Evolutionary conservation across 2,329 filamentous ascomycete genomes (phyloP), one percentile per base, ranked within the genome.

Genomic region (Pseudohalonectria lignicola): DNA sequence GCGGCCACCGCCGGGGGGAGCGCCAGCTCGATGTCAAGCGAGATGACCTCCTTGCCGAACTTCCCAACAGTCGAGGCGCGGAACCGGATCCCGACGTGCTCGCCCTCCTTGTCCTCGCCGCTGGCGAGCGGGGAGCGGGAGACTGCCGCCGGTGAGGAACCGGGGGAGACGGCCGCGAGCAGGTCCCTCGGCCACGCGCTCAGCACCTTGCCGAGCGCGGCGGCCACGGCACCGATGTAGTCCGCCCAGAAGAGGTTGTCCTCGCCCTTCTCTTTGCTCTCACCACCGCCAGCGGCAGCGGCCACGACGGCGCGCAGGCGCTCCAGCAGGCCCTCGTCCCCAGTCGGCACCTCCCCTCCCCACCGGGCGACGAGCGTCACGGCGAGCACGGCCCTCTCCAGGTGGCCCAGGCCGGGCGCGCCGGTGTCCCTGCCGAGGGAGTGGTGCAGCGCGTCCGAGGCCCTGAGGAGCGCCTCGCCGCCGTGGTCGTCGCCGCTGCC

Each of bases 361-460:
- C 86, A 93, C 46, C 86, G 69, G 33, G 82, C 77, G 47, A 78
- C 86, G 2, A 85, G 65, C 1, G 81, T 70, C 4, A 94, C 62
- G 0, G 76, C 84, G 3, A 94, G 64, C 2, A 84, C 57, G 0
- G 83, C 81, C 11, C 86, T 74, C 36, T 78, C 70, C 32, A 76
- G 57, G 53, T 95, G 87, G 2, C 76, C 79, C 19, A 93, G 60
- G 0, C 86, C 86, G 29, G 90, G 85, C 1, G 73, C 69, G 12
- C 74, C 70, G 1, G 88, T 67, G 26, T 82, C 62, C 1, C 84
- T 77, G 1, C 73, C 76, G 5, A 85, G 76, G 2, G 83, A 82
- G 43, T 75, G 67, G 48, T 87, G 78, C n/a, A 94, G 61, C 7
- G 81, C 81, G 36, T 76, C 74, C 3, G 82, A 73, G 1, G 83